phyloP scores from a whole-genome alignment of 805 yeast genomes.

The Metschnikowia peoriensis region DNA sequence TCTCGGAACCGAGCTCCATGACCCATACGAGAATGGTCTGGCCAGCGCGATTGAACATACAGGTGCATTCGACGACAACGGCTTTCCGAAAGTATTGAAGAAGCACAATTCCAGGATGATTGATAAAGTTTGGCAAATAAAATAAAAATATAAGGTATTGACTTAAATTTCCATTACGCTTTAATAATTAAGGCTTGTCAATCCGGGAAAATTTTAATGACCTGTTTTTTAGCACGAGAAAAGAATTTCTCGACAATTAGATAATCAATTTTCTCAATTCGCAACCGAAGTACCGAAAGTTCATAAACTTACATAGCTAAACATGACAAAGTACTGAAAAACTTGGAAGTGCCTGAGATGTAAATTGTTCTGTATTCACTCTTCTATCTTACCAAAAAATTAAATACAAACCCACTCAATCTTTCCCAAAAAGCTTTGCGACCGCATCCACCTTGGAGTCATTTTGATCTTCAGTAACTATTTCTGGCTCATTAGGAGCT shows the following conservation, averaged over 20 bases:
- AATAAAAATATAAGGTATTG: neutral
- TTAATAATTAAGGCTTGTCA: too few species aligned
- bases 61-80: neutral
- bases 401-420: neutral
- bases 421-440: constrained; percentile 15
- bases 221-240: too few species aligned
- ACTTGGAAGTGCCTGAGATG: neutral
- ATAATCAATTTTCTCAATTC: too few species aligned
- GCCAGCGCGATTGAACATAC: constrained; percentile 4
- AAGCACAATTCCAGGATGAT: neutral
- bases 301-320: too few species aligned
- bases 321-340: too few species aligned
- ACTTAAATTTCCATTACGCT: neutral
- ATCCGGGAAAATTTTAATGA: too few species aligned
- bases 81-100: neutral
- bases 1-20: neutral
- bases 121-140: neutral
- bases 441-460: constrained; percentile 17
- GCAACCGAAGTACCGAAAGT: too few species aligned
- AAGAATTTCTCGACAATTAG: too few species aligned
- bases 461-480: neutral
- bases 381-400: neutral
- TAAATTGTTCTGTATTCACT: neutral
- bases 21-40: neutral
- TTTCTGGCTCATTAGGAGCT: neutral